phyloP scores from a whole-genome alignment of 345 rosid genomes.

The Syzygium aromaticum region DNA sequence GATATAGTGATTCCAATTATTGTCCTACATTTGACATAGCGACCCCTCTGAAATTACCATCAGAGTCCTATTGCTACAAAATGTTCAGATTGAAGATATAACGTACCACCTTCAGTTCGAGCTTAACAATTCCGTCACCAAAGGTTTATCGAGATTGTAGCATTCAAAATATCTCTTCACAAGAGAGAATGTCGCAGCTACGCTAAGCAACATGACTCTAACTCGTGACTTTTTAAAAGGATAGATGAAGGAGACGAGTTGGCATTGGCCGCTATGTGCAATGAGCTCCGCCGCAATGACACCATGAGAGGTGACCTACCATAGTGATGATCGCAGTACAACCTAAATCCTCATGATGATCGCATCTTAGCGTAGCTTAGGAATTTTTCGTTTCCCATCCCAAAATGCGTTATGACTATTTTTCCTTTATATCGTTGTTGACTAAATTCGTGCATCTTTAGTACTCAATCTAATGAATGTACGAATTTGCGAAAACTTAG shows the following conservation, averaged over 20 bases:
- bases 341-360: neutral
- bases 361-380: rapidly evolving
- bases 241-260: neutral
- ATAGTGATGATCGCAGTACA: neutral
- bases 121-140: too few relatives aligned
- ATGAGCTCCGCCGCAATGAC: neutral
- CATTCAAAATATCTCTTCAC: too few relatives aligned
- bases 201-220: too few relatives aligned
- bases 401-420: neutral
- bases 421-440: neutral
- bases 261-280: neutral
- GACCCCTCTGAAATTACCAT: too few relatives aligned
- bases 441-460: neutral
- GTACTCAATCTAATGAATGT: neutral
- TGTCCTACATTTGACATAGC: neutral
- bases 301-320: neutral
- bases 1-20: neutral
- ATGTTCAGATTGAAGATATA: too few relatives aligned
- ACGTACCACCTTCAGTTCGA: too few relatives aligned
- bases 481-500: neutral
- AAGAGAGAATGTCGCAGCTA: too few relatives aligned
- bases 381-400: too few relatives aligned
- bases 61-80: too few relatives aligned
- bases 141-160: too few relatives aligned
- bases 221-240: too few relatives aligned